Percentiles rank a stretch among this genome's conserved stretches.
Evolutionary conservation across 2,329 filamentous ascomycete species (phyloP).

Genomic region (Tolypocladium endophyticum): DNA sequence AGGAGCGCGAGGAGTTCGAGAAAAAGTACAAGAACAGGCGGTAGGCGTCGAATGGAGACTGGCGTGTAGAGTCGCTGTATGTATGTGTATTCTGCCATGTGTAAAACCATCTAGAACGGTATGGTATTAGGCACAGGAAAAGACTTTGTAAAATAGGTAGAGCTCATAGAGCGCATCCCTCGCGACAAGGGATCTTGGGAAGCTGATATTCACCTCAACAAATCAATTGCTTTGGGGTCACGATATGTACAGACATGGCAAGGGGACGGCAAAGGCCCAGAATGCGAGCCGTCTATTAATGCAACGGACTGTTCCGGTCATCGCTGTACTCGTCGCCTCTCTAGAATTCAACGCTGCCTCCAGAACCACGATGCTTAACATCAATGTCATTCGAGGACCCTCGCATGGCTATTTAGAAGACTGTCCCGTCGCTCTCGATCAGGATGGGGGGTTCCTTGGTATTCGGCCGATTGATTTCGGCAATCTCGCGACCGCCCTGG

Average conservation of each 20-base stretch:
- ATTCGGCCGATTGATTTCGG: slow-evolving; percentile 88
- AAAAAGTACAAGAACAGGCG: slow-evolving; percentile 27
- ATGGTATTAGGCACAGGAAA: background rate
- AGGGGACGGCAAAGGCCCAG: background rate
- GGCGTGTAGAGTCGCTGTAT: background rate
- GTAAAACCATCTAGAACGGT: slow-evolving; percentile 7
- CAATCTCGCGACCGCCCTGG: slow-evolving; percentile 85
- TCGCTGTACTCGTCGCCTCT: background rate
- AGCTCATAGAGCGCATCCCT: background rate
- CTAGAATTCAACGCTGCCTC: background rate
- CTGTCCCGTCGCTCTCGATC: slow-evolving; percentile 91
- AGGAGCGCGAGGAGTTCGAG: slow-evolving; percentile 26
- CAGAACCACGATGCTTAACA: background rate
- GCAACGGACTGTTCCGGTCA: background rate
- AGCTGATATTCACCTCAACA: background rate
- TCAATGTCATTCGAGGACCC: background rate
- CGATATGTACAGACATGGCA: background rate
- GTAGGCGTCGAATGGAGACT: slow-evolving; percentile 1
- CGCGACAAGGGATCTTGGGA: background rate
- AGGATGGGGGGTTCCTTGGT: slow-evolving; percentile 95
- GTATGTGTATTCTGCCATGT: slow-evolving; percentile 1
- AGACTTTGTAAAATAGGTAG: background rate
- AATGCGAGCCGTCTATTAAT: background rate
- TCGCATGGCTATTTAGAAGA: slow-evolving; percentile 53
- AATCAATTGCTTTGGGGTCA: background rate